Evolutionary conservation across 1,284 basidiomycete genomes (phyloP).

Genomic region (Apiotrichum domesticum): DNA sequence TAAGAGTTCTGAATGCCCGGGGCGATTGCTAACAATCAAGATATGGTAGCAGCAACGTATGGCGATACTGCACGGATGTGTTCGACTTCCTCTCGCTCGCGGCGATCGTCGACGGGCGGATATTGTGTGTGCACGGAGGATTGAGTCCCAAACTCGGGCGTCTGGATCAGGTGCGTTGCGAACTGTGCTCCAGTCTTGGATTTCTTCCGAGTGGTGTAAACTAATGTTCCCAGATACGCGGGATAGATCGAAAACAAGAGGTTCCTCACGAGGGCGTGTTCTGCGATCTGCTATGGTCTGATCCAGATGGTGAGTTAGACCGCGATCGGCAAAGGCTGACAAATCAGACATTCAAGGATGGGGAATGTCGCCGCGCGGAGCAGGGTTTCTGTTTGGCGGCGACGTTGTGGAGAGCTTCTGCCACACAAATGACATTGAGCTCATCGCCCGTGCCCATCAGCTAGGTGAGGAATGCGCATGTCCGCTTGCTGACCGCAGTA

Average conservation of each 20-base stretch:
- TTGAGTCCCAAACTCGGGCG: conserved; percentile 76
- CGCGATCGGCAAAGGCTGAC: not conserved
- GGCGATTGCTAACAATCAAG: conserved; percentile 3
- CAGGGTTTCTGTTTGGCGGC: conserved; percentile 89
- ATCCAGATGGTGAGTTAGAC: conserved; percentile 73
- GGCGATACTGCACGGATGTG: conserved; percentile 97
- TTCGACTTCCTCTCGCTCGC: conserved; percentile 94
- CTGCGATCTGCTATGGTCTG: conserved; percentile 98
- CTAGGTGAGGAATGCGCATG: conserved; percentile 46
- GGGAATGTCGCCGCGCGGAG: conserved; percentile 94
- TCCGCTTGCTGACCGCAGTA: conserved; percentile 48
- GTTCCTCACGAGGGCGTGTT: conserved; percentile 99
- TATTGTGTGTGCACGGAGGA: conserved; percentile 89
- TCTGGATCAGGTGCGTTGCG: conserved; percentile 70
- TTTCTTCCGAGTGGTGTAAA: too few relatives aligned
- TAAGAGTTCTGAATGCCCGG: not conserved
- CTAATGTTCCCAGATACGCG: conserved; percentile 63
- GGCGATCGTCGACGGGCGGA: conserved; percentile 90
- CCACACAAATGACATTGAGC: conserved; percentile 84
- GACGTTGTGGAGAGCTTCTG: conserved; percentile 87
- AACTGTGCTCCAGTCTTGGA: not conserved
- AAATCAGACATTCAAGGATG: conserved; percentile 73
- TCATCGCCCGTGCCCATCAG: conserved; percentile 95
- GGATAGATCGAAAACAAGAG: conserved; percentile 94
- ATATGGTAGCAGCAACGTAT: conserved; percentile 91